Percentiles rank a stretch among this genome's conserved stretches.
phyloP scores from a whole-genome alignment of 139 green algal species.

The Micromonas pusilla region DNA sequence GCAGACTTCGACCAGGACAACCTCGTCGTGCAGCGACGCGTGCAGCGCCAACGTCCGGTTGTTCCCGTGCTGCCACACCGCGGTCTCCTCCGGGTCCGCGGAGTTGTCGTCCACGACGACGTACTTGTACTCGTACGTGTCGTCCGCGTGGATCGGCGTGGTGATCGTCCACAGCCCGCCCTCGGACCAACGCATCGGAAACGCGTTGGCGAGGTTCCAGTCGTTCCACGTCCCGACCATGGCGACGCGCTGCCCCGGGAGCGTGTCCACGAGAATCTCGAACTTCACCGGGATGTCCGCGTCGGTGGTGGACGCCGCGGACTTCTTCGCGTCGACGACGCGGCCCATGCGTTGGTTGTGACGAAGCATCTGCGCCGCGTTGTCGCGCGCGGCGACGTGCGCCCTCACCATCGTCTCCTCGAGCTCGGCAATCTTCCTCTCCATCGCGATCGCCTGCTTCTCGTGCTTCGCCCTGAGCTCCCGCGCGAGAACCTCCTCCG shows the following conservation, averaged over 20 bases:
- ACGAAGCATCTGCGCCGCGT: not conserved
- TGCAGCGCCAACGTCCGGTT: not conserved
- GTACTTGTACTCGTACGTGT: slow-evolving; percentile 17
- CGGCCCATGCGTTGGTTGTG: not conserved
- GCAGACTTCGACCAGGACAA: not conserved
- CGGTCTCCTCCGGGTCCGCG: not conserved
- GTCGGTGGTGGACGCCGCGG: too few species aligned
- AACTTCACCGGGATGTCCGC: not conserved
- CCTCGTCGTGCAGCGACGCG: not conserved
- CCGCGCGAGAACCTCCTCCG: too few species aligned
- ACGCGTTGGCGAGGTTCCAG: not conserved
- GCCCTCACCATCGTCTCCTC: not conserved
- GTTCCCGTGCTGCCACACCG: not conserved
- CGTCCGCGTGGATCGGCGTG: not conserved
- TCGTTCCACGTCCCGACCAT: slow-evolving; percentile 17
- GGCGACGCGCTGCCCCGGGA: not conserved
- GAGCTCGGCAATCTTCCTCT: too few species aligned
- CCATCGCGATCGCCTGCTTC: too few species aligned
- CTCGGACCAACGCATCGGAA: not conserved
- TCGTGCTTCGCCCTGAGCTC: too few species aligned
- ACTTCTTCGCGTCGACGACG: not conserved
- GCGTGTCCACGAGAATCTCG: not conserved
- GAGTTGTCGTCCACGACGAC: not conserved
- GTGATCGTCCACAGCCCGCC: not conserved
- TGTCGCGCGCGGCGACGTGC: not conserved